Conservation (phyloP, 2,329 filamentous ascomycete genomes). For the Talaromyces marneffei region DNA sequence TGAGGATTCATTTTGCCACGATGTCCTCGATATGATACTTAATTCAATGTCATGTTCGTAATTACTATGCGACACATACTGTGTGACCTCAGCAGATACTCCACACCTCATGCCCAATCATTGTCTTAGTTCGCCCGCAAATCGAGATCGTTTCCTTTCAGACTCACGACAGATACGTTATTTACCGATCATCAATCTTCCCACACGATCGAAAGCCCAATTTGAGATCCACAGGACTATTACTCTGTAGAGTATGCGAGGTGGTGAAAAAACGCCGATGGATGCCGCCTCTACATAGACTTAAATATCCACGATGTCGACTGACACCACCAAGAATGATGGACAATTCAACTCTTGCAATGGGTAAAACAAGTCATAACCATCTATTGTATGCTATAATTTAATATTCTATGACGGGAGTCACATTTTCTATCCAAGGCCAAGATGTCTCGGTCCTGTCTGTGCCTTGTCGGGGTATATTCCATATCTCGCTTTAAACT, state of each 20-base stretch:
- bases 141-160: too few species aligned
- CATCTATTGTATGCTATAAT: not conserved
- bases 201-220: not conserved
- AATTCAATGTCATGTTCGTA: not conserved
- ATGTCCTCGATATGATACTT: not conserved
- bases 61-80: not conserved
- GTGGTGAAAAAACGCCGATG: not conserved
- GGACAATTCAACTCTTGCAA: too few species aligned
- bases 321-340: too few species aligned
- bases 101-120: not conserved
- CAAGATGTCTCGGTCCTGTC: not conserved
- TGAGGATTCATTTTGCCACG: too few species aligned
- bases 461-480: not conserved
- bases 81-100: not conserved
- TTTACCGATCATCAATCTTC: not conserved
- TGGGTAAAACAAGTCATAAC: not conserved
- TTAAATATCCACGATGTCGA: too few species aligned
- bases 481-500: not conserved
- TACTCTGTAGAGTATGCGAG: not conserved
- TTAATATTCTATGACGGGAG: not conserved
- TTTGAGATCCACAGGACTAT: not conserved
- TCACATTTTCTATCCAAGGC: not conserved
- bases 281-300: not conserved
- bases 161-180: not conserved
- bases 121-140: too few species aligned